Evolutionary conservation across 129 eudicot species (phyloP).

Genomic region (Escallonia rubra): DNA sequence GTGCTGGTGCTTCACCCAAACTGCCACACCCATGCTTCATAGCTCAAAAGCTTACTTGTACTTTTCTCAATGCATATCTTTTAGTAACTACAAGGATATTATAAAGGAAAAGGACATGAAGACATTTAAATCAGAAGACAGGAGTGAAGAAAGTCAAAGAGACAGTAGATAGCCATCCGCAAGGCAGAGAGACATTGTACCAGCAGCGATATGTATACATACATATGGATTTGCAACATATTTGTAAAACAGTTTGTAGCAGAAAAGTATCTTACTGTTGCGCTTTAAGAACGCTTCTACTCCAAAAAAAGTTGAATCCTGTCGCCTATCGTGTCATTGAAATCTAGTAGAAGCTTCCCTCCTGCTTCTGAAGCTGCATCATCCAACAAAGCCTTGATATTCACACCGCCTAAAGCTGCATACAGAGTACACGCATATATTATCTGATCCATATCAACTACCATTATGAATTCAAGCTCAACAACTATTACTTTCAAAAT

Average conservation of each 20-base stretch:
- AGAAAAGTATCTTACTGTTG: background rate
- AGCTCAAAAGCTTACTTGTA: too few species aligned
- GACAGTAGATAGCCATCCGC: too few species aligned
- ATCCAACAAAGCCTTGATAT: slow-evolving; percentile 68
- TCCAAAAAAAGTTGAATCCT: slow-evolving; percentile 84
- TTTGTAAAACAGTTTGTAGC: background rate
- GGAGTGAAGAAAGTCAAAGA: too few species aligned
- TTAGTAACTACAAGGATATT: too few species aligned
- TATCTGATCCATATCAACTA: background rate
- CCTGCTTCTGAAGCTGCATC: slow-evolving; percentile 64
- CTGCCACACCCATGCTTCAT: too few species aligned
- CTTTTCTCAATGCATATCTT: too few species aligned
- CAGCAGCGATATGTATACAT: too few species aligned
- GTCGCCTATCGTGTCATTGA: slow-evolving; percentile 69
- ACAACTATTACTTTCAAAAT: background rate
- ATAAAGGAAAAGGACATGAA: too few species aligned
- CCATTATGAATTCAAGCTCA: background rate
- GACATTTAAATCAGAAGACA: too few species aligned
- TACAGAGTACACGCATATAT: background rate
- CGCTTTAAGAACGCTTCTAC: slow-evolving; percentile 21
- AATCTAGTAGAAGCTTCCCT: slow-evolving; percentile 81
- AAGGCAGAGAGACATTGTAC: too few species aligned
- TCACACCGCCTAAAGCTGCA: slow-evolving; percentile 82
- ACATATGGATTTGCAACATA: background rate
- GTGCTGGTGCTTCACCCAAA: too few species aligned